A percentile compares a stretch with the other conserved stretches of the same genome.
These are phyloP conservation scores for Mycena galericulata DNA, from an alignment of 768 basidiomycete genomes.

Conservation along the genomic window DNA sequence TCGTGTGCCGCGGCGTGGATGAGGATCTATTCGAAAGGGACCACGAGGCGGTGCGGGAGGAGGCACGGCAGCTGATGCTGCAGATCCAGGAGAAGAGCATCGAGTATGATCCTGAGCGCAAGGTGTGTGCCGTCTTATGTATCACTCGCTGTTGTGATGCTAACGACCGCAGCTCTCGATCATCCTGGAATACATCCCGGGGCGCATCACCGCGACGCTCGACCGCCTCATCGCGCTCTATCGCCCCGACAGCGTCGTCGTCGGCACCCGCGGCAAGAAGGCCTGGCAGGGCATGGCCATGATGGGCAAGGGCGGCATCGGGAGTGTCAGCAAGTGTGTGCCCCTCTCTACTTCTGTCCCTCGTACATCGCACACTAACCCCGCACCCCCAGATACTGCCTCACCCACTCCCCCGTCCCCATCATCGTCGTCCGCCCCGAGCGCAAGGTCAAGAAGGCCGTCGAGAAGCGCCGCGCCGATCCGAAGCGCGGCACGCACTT, in stretches of 20 bases:
- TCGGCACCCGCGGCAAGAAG: constrained; percentile 85
- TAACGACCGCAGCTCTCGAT: constrained; percentile 78
- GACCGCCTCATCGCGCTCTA: constrained; percentile 94
- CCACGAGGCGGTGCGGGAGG: constrained; percentile 82
- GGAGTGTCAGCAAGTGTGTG: constrained; percentile 60
- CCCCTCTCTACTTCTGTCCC: constrained; percentile 4
- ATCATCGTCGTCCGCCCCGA: constrained; percentile 96
- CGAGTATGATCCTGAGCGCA: constrained; percentile 82
- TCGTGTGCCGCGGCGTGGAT: constrained; percentile 92
- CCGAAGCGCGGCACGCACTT: constrained; percentile 91
- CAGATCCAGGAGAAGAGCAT: constrained; percentile 84
- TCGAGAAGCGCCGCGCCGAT: constrained; percentile 88
- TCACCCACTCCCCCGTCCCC: constrained; percentile 94
- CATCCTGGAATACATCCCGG: constrained; percentile 94
- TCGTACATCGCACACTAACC: constrained; percentile 3
- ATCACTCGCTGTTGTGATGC: background rate
- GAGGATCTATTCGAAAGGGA: constrained; percentile 87
- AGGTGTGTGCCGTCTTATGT: constrained; percentile 55
- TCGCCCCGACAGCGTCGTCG: constrained; percentile 91
- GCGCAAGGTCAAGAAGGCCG: constrained; percentile 84
- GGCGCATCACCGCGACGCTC: constrained; percentile 88
- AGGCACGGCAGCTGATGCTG: constrained; percentile 86
- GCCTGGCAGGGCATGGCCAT: constrained; percentile 55
- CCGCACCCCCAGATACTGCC: constrained; percentile 69
- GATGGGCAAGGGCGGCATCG: constrained; percentile 53